A percentile compares a stretch with the other conserved stretches of the same genome.
These are phyloP conservation scores for Akanthomyces uredinophilus DNA, from an alignment of 2,329 filamentous ascomycete genomes.

Conservation along the genomic window DNA sequence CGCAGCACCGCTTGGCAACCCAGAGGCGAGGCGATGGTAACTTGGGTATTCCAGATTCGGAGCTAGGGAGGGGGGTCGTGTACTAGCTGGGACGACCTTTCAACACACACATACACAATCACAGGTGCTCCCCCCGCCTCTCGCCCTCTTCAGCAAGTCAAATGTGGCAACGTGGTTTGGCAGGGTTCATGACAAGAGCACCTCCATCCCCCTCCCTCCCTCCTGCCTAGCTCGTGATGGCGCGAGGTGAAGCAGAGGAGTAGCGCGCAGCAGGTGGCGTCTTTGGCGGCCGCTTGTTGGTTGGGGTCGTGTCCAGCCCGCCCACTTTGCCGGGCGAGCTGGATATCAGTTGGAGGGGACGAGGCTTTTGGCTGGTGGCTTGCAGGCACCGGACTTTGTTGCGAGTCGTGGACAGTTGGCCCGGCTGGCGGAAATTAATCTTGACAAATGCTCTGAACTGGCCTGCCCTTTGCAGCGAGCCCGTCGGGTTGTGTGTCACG, in stretches of 20 bases:
- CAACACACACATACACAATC: too few relatives aligned
- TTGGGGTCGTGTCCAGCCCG: neutral
- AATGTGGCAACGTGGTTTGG: neutral
- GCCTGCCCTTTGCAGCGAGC: too few relatives aligned
- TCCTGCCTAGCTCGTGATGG: slow-evolving; percentile 1
- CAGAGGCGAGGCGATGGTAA: neutral
- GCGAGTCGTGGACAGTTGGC: too few relatives aligned
- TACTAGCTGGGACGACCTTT: neutral
- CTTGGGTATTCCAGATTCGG: neutral
- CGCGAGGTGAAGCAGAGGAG: too few relatives aligned
- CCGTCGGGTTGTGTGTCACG: neutral
- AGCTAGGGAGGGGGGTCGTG: neutral
- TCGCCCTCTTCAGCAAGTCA: neutral
- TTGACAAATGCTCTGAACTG: too few relatives aligned
- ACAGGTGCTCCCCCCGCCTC: neutral
- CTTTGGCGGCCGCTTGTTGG: slow-evolving; percentile 6
- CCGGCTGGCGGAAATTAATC: too few relatives aligned
- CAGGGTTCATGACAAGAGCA: neutral
- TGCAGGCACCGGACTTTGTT: neutral
- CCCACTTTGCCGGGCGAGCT: neutral
- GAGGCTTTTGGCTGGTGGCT: neutral
- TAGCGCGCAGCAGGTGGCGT: slow-evolving; percentile 5
- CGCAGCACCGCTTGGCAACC: neutral
- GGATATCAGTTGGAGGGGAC: neutral
- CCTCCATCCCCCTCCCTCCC: neutral